Evolutionary conservation across 805 yeast genomes (phyloP), one percentile per base, ranked within the genome.

Genomic region (Kuraishia hungarica): DNA sequence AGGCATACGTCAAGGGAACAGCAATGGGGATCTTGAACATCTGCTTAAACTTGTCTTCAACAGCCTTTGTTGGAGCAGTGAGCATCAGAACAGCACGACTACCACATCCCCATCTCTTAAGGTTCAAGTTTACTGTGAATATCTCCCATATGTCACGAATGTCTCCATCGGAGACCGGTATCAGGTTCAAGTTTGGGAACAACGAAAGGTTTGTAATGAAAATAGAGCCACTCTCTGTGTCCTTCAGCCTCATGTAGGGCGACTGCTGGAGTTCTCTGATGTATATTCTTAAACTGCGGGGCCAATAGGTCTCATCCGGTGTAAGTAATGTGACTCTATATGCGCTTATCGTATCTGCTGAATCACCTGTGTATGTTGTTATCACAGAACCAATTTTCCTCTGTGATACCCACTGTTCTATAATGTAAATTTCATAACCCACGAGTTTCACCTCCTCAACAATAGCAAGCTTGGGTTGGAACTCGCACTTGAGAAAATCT

Each of bases 371-470:
- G 67, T 80, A 94, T 0, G 93, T 82, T 1, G 94, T 82, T 19
- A 93, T 84, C 4, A 87, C 76, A 1, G 86, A 77, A 24, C 88
- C 83, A 13, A 82, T 72, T 48, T 79, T 75, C 50, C 98, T 74
- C 56, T 84, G 84, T 39, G 86, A 77, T 2, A 88, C 86, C 99
- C 99, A 94, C 68, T 93, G 97, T 67, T 94, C 98, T 11, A 93
- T 96, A 46, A 94, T 75, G 67, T 94, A 94, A 17, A 88, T 80
- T 68, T 94, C 98, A 65, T 87, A 90, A 1, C 99, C 98, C 1
- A 74, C 62, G 23, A 86, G 74, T 10, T 69, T 71, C 3, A 83
- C 68, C 54, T 74, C 77, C 51, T 79, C 80, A 39, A 76, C 58
- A 13, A 76, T 55, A 57, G 69, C 80, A 57, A 73, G 68, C 52